Conservation (phyloP, 352 stramenopile genomes). For the Phytophthora ohioensis region DNA sequence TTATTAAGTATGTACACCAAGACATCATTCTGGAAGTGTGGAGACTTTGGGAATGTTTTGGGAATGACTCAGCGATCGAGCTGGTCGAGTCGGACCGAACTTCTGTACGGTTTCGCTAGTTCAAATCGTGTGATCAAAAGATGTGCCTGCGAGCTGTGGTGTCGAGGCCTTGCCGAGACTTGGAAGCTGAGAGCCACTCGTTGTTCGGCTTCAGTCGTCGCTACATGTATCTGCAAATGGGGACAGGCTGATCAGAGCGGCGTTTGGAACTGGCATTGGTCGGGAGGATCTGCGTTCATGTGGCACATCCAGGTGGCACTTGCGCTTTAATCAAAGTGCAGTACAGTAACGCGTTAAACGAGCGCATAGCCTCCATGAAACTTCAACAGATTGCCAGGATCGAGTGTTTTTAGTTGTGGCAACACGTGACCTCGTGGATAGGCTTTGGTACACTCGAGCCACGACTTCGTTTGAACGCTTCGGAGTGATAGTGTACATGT, state of each 20-base stretch:
- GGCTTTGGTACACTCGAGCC: not conserved
- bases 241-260: not conserved
- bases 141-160: constrained; percentile 1
- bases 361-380: constrained; percentile 13
- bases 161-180: not conserved
- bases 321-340: not conserved
- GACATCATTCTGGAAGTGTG: not conserved
- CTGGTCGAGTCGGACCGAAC: not conserved
- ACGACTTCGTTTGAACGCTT: too few relatives aligned
- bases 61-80: constrained; percentile 1
- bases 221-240: constrained; percentile 10
- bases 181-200: not conserved
- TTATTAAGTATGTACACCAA: not conserved
- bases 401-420: not conserved
- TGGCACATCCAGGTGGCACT: constrained; percentile 7
- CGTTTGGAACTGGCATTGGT: not conserved
- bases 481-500: not conserved
- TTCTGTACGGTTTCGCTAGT: constrained; percentile 5
- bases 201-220: not conserved
- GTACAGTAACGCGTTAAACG: constrained; percentile 19
- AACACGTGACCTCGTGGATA: constrained; percentile 21
- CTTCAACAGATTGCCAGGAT: constrained; percentile 14
- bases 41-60: not conserved
- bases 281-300: not conserved
- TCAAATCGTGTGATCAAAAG: constrained; percentile 14